Percentiles rank a stretch among this genome's conserved stretches.
Conservation (phyloP, 1,284 basidiomycete genomes). For the Ganoderma leucocontextum region DNA sequence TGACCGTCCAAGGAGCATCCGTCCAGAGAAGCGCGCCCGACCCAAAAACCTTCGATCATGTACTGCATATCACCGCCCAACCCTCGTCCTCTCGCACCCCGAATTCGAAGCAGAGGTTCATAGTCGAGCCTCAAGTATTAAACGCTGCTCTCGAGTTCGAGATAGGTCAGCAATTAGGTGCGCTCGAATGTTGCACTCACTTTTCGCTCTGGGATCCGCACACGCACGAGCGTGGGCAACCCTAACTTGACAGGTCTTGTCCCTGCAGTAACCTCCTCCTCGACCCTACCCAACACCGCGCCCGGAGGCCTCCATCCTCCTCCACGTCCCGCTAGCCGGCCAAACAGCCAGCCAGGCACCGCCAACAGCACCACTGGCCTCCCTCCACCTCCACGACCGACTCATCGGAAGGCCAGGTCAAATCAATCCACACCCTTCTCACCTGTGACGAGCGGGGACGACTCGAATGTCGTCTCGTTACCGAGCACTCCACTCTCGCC, state of each 20-base stretch:
- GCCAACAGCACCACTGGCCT: slow-evolving; percentile 16
- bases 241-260: slow-evolving; percentile 12
- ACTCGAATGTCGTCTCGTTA: slow-evolving; percentile 21
- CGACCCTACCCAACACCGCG: not conserved
- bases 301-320: slow-evolving; percentile 27
- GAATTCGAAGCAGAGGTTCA: slow-evolving; percentile 25
- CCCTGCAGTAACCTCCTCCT: slow-evolving; percentile 3
- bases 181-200: slow-evolving; percentile 12
- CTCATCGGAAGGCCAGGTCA: slow-evolving; percentile 26
- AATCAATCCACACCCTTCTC: slow-evolving; percentile 23
- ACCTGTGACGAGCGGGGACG: slow-evolving; percentile 22
- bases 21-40: slow-evolving; percentile 8
- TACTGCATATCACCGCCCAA: slow-evolving; percentile 15
- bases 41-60: slow-evolving; percentile 8
- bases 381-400: slow-evolving; percentile 35
- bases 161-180: slow-evolving; percentile 17
- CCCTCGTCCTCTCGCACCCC: slow-evolving; percentile 17
- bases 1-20: slow-evolving; percentile 8
- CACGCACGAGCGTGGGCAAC: not conserved
- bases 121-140: slow-evolving; percentile 32
- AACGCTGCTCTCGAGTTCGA: slow-evolving; percentile 28
- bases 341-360: not conserved
- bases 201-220: not conserved
- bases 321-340: slow-evolving; percentile 22
- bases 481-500: slow-evolving; percentile 31